Evolutionary conservation across 139 green algal species (phyloP), one percentile per base, ranked within the genome.

Genomic region (Micromonas pusilla): DNA sequence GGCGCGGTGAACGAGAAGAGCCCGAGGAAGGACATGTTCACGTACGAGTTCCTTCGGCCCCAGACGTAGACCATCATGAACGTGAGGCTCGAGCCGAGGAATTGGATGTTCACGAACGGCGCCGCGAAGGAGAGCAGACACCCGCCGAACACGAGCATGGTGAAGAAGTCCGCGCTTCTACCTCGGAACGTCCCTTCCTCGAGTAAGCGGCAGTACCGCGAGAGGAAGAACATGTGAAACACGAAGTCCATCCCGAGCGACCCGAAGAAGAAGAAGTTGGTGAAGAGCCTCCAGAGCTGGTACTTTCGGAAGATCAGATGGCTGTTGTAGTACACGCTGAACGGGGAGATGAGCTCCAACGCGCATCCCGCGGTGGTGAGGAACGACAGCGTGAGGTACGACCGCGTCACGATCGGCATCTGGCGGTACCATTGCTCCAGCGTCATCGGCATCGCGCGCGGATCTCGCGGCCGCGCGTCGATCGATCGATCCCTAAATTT

Each of bases 151-250:
- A 98, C 38, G 38, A 99, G 87, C 96, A 99, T 99, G 89, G 89
- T 99, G 31, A 99, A 83, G 77, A 99, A 99, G 80, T 99, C 96
- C 38, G 92, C 93, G 16, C 85, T 91, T 32, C 92, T 85, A 28
- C 91, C 90, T 31, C 92, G 89, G 83, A 99, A 99, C 9, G 88
- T 94, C 86, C 89, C 96, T 81, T 99, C 96, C 76, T 99, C 96
- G 57, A 99, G 81, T 0, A 91, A 85, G 80, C 96, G 96, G 85
- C 85, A 94, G 87, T 99, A 99, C 76, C 95, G 93, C 23, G 96
- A 80, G 6, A 99, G 86, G 84, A 99, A 99, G 87, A 98, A 99
- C 92, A 99, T 98, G 88, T 99, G 96, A 83, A 99, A 98, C 9
- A 99, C 84, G 80, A 98, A 99, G 79, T 99, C 96, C 31, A 99